Evolutionary conservation across 2,329 filamentous ascomycete species (phyloP).

Genomic region (Canariomyces notabilis): DNA sequence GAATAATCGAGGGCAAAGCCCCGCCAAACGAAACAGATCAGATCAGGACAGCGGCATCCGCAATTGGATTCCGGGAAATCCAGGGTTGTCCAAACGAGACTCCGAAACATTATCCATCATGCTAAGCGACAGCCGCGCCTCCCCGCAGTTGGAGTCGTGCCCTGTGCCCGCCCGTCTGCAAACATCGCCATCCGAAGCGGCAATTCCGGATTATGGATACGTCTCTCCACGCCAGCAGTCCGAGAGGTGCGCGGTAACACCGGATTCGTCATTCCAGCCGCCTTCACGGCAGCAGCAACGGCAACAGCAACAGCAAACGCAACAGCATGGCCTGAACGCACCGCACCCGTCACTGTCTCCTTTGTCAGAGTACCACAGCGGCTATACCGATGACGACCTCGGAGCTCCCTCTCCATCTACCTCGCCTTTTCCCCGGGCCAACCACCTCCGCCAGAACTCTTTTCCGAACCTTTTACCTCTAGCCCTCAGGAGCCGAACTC

Average conservation of each 20-base stretch:
- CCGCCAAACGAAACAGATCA: slow-evolving; percentile 1
- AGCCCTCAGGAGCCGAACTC: slow-evolving; percentile 27
- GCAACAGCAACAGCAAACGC: slow-evolving; percentile 2
- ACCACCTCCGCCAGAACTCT: slow-evolving; percentile 34
- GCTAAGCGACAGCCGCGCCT: slow-evolving; percentile 31
- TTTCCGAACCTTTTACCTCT: slow-evolving; percentile 33
- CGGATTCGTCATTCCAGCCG: slow-evolving; percentile 13
- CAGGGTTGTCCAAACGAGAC: slow-evolving; percentile 23
- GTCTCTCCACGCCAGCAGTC: slow-evolving; percentile 19
- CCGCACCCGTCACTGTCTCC: slow-evolving; percentile 25
- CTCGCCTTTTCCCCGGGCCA: slow-evolving; percentile 18
- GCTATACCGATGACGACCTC: slow-evolving; percentile 26
- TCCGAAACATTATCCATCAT: slow-evolving; percentile 36
- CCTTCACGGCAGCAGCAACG: not conserved
- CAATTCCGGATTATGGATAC: slow-evolving; percentile 20
- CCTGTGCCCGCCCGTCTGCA: slow-evolving; percentile 16
- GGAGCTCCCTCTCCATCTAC: slow-evolving; percentile 12
- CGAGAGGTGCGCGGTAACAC: slow-evolving; percentile 18
- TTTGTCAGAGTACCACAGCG: slow-evolving; percentile 32
- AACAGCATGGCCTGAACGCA: slow-evolving; percentile 16
- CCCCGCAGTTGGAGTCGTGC: slow-evolving; percentile 23
- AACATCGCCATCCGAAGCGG: slow-evolving; percentile 17
- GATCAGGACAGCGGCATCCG: not conserved
- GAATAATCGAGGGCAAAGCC: not conserved
- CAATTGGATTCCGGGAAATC: not conserved